Evolutionary conservation across 257 asterid species (phyloP).

Genomic region (Linderniella brevidens): DNA sequence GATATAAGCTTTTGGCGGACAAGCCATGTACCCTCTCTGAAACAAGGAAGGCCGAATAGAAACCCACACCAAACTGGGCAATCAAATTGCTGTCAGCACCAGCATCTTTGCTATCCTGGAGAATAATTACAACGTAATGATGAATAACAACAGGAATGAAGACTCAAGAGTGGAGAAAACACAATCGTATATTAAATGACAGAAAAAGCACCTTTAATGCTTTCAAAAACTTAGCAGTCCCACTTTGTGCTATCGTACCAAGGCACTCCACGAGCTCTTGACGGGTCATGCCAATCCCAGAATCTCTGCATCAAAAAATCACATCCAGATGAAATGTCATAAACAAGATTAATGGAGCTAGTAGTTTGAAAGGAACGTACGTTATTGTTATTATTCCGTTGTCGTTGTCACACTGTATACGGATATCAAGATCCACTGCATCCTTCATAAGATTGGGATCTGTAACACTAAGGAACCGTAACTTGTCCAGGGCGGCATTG

Average conservation of each 20-base stretch:
- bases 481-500: conserved; percentile 98
- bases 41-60: conserved; percentile 91
- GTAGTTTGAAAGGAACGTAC: conserved; percentile 23
- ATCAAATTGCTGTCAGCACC: conserved; percentile 89
- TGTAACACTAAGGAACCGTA: conserved; percentile 89
- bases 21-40: conserved; percentile 52
- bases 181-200: too few species aligned
- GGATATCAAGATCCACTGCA: conserved; percentile 68
- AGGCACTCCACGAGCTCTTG: conserved; percentile 88
- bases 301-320: conserved; percentile 37
- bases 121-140: conserved; percentile 9
- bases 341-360: conserved; percentile 2
- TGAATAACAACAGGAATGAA: background rate
- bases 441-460: conserved; percentile 68
- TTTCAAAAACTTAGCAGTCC: conserved; percentile 90
- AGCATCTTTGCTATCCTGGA: conserved; percentile 90
- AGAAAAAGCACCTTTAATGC: conserved; percentile 58
- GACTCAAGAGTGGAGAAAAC: too few species aligned
- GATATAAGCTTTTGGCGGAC: too few species aligned
- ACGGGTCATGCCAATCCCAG: conserved; percentile 96
- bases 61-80: conserved; percentile 99
- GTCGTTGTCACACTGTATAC: conserved; percentile 74
- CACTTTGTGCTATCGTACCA: conserved; percentile 98
- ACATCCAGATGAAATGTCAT: conserved; percentile 7
- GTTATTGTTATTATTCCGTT: conserved; percentile 70